phyloP scores from a whole-genome alignment of 2,329 filamentous ascomycete genomes.

The Gremmenia infestans region DNA sequence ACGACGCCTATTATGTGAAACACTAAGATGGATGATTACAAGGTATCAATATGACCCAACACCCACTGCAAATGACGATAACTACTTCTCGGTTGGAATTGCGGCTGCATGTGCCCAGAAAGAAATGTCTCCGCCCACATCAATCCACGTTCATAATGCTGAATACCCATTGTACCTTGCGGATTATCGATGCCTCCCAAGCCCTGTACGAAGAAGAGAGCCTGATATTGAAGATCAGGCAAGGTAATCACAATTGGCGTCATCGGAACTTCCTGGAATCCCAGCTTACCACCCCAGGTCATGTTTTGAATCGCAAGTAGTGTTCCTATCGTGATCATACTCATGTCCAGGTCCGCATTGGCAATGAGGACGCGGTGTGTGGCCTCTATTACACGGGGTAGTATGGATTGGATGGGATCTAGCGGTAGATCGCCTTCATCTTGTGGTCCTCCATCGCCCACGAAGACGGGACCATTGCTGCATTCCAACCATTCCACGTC shows the following conservation, averaged over 20 bases:
- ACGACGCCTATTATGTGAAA: too few species aligned
- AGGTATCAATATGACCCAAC: slow-evolving; percentile 30
- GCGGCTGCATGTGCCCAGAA: slow-evolving; percentile 34
- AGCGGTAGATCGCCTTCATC: slow-evolving; percentile 32
- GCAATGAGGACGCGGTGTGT: slow-evolving; percentile 48
- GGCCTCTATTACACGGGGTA: slow-evolving; percentile 44
- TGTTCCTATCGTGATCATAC: slow-evolving; percentile 46
- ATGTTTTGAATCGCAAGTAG: slow-evolving; percentile 49
- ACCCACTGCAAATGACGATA: slow-evolving; percentile 35
- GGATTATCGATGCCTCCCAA: slow-evolving; percentile 49
- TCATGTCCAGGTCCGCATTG: slow-evolving; percentile 43
- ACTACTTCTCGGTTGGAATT: slow-evolving; percentile 31
- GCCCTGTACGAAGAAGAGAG: slow-evolving; percentile 11
- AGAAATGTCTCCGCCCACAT: slow-evolving; percentile 35
- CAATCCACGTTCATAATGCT: slow-evolving; percentile 34
- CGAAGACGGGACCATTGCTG: slow-evolving; percentile 37
- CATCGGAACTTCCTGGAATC: slow-evolving; percentile 39
- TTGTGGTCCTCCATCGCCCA: slow-evolving; percentile 25
- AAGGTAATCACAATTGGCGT: slow-evolving; percentile 20
- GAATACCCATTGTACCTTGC: slow-evolving; percentile 34
- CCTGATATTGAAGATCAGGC: slow-evolving; percentile 19
- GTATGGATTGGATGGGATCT: slow-evolving; percentile 37
- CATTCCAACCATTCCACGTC: slow-evolving; percentile 40
- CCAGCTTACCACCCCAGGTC: slow-evolving; percentile 46
- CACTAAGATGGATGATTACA: slow-evolving; percentile 2